These are phyloP conservation scores for Skeletonema grethae DNA, from an alignment of 108 stramenopile genomes.

Conservation along the genomic window DNA sequence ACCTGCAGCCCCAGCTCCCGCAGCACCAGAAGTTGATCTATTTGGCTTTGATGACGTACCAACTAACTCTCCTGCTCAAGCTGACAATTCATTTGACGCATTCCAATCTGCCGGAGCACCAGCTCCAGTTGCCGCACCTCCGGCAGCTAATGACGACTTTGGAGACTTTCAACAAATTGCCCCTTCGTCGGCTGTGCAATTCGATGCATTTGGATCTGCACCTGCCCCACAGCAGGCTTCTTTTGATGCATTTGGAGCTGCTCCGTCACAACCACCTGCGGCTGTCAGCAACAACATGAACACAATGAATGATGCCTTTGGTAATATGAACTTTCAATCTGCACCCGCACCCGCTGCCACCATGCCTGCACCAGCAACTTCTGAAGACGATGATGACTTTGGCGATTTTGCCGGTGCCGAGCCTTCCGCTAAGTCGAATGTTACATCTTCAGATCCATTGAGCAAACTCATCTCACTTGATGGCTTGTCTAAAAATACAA, in stretches of 20 bases:
- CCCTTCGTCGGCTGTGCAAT: constrained; percentile 40
- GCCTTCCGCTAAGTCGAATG: constrained; percentile 34
- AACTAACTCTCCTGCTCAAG: constrained; percentile 39
- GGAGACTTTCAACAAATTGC: constrained; percentile 51
- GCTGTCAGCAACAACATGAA: constrained; percentile 12
- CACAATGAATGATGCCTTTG: constrained; percentile 54
- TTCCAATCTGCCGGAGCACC: constrained; percentile 29
- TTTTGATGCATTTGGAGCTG: constrained; percentile 72
- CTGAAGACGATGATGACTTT: constrained; percentile 61
- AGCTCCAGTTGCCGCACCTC: constrained; percentile 14
- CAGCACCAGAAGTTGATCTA: constrained; percentile 64
- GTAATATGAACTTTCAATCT: constrained; percentile 37
- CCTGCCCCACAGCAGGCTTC: constrained; percentile 25
- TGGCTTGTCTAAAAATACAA: constrained; percentile 70
- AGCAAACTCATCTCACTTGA: constrained; percentile 79
- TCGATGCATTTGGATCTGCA: constrained; percentile 61
- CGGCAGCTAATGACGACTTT: constrained; percentile 47
- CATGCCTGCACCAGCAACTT: constrained; percentile 26
- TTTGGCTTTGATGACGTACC: constrained; percentile 63
- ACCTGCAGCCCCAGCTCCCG: constrained; percentile 26
- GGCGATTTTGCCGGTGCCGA: constrained; percentile 70
- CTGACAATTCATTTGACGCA: constrained; percentile 43
- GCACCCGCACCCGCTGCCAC: constrained; percentile 2
- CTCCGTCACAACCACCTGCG: constrained; percentile 3
- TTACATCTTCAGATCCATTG: constrained; percentile 69